Evolutionary conservation across 352 stramenopile species (phyloP).

Genomic region (Globisporangium ultimum): DNA sequence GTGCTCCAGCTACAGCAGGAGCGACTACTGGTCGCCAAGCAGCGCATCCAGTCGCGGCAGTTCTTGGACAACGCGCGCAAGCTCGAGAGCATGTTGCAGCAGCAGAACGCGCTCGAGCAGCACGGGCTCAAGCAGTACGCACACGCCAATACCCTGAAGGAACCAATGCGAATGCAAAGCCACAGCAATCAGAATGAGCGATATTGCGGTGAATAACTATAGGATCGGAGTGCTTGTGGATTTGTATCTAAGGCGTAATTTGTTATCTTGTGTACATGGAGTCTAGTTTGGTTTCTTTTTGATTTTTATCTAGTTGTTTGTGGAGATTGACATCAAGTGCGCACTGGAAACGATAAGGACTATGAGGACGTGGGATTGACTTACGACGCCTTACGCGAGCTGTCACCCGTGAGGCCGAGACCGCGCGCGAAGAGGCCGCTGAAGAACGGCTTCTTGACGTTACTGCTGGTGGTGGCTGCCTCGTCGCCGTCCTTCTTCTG

Average conservation of each 20-base stretch:
- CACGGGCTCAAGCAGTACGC: constrained; percentile 5
- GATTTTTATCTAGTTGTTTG: too few species aligned
- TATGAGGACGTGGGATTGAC: too few species aligned
- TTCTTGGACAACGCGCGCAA: constrained; percentile 68
- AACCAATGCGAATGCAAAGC: neutral
- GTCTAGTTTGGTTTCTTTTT: too few species aligned
- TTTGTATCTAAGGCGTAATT: too few species aligned
- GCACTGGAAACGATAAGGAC: too few species aligned
- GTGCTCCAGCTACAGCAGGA: constrained; percentile 63
- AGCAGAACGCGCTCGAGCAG: constrained; percentile 34
- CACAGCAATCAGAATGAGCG: neutral
- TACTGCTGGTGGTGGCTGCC: neutral
- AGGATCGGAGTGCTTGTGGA: too few species aligned
- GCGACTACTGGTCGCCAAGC: constrained; percentile 60
- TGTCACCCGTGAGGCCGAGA: neutral
- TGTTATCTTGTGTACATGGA: too few species aligned
- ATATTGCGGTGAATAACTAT: too few species aligned
- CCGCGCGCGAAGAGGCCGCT: constrained; percentile 34
- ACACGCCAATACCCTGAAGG: neutral
- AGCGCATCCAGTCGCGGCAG: constrained; percentile 73
- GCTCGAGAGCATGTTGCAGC: constrained; percentile 54
- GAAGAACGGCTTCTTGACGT: constrained; percentile 34
- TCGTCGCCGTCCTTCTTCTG: constrained; percentile 8
- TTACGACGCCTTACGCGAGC: neutral
- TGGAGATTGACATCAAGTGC: too few species aligned